Evolutionary conservation across 2,329 filamentous ascomycete genomes (phyloP).

Genomic region (Trichoderma asperellum): DNA sequence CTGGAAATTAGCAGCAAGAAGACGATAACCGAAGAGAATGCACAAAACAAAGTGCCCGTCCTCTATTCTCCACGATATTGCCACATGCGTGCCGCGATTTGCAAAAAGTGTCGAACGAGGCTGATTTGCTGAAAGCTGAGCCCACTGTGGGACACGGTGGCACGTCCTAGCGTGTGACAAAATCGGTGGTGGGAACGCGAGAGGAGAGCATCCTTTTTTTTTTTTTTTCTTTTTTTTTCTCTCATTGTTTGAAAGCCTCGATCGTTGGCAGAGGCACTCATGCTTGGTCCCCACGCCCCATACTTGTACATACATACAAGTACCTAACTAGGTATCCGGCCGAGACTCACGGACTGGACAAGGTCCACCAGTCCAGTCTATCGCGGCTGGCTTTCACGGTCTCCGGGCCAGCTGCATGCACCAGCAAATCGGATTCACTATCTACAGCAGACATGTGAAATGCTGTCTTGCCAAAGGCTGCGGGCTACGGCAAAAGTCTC

Average conservation of each 20-base stretch:
- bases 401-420: neutral
- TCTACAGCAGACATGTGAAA: too few relatives aligned
- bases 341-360: neutral
- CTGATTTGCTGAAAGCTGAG: constrained; percentile 2
- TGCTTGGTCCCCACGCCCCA: neutral
- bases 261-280: neutral
- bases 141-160: neutral
- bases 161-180: constrained; percentile 15
- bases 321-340: neutral
- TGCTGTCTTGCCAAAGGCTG: neutral
- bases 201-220: neutral
- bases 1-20: constrained; percentile 6
- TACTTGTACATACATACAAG: neutral
- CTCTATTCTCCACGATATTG: constrained; percentile 17
- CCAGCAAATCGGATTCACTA: neutral
- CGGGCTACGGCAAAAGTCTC: neutral
- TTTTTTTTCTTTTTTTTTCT: neutral
- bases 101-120: constrained; percentile 6
- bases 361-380: neutral
- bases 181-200: neutral
- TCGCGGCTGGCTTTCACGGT: neutral
- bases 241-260: neutral
- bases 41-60: constrained; percentile 11
- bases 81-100: constrained; percentile 19
- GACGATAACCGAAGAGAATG: constrained; percentile 25